Evolutionary conservation across 768 basidiomycete genomes (phyloP).

Genomic region (Pleurotus platypus): DNA sequence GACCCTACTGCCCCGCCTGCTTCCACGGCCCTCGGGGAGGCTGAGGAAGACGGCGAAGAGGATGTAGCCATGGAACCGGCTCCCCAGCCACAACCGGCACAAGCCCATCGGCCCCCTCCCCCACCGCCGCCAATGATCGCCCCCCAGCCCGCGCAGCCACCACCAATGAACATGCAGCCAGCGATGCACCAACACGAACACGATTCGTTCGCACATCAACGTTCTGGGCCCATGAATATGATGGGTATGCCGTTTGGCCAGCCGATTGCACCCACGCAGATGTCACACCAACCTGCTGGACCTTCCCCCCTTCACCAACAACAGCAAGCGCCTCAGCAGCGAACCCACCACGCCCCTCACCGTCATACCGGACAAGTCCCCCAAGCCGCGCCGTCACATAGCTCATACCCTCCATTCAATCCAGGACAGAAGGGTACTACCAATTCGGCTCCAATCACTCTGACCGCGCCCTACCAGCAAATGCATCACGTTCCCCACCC

Average conservation of each 20-base stretch:
- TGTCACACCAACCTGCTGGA: slow-evolving; percentile 9
- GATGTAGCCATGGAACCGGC: slow-evolving; percentile 30
- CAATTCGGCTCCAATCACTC: slow-evolving; percentile 36
- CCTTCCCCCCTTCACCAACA: slow-evolving; percentile 16
- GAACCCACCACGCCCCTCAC: slow-evolving; percentile 14
- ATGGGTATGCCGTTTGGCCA: slow-evolving; percentile 21
- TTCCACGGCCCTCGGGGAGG: slow-evolving; percentile 17
- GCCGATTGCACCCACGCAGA: slow-evolving; percentile 17
- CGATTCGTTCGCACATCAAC: slow-evolving; percentile 21
- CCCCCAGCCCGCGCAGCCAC: slow-evolving; percentile 13
- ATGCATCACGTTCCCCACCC: slow-evolving; percentile 84
- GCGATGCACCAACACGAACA: slow-evolving; percentile 13
- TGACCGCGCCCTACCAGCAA: slow-evolving; percentile 61
- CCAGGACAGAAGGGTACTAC: slow-evolving; percentile 27
- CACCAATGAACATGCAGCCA: slow-evolving; percentile 10
- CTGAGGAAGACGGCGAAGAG: slow-evolving; percentile 28
- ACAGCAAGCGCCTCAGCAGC: slow-evolving; percentile 16
- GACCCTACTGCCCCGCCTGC: slow-evolving; percentile 19
- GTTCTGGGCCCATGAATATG: slow-evolving; percentile 19
- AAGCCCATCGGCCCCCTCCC: slow-evolving; percentile 14
- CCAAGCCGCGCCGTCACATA: slow-evolving; percentile 19
- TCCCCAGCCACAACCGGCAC: background rate
- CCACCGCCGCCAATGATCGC: slow-evolving; percentile 13
- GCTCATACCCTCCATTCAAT: slow-evolving; percentile 16
- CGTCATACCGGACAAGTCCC: slow-evolving; percentile 1